phyloP scores from a whole-genome alignment of 2,329 filamentous ascomycete species.

The Talaromyces sp. region DNA sequence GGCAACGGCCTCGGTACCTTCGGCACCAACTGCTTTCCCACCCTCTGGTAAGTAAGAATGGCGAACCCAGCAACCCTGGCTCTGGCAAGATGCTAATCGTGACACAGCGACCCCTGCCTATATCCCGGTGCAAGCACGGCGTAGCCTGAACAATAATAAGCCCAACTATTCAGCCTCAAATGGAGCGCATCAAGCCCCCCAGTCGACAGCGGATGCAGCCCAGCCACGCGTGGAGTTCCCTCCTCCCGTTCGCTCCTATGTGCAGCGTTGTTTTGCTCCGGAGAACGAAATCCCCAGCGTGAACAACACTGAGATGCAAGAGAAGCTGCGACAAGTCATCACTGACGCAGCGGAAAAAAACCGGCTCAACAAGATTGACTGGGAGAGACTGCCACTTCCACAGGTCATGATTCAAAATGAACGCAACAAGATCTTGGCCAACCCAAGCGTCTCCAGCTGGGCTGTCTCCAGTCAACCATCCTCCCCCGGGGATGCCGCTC shows the following conservation, averaged over 20 bases:
- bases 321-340: constrained; percentile 83
- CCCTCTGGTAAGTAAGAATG: constrained; percentile 34
- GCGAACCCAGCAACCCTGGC: not conserved
- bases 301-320: constrained; percentile 71
- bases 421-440: constrained; percentile 55
- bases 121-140: constrained; percentile 64
- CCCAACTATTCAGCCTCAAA: constrained; percentile 21
- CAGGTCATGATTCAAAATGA: constrained; percentile 80
- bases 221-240: constrained; percentile 73
- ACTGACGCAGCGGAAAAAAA: constrained; percentile 75
- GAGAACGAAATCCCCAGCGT: constrained; percentile 69
- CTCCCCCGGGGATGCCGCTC: constrained; percentile 47
- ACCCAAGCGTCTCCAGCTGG: constrained; percentile 45
- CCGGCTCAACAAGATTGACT: constrained; percentile 74
- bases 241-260: constrained; percentile 79
- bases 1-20: constrained; percentile 32
- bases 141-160: constrained; percentile 54
- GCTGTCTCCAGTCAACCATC: constrained; percentile 29
- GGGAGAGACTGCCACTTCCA: constrained; percentile 80
- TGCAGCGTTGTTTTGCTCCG: constrained; percentile 82
- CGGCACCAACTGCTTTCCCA: constrained; percentile 32
- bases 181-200: constrained; percentile 27
- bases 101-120: constrained; percentile 56
- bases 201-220: constrained; percentile 40
- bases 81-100: constrained; percentile 18